Conservation (phyloP, 1,139 yeast species). For the Zygoascus hellenicus region DNA sequence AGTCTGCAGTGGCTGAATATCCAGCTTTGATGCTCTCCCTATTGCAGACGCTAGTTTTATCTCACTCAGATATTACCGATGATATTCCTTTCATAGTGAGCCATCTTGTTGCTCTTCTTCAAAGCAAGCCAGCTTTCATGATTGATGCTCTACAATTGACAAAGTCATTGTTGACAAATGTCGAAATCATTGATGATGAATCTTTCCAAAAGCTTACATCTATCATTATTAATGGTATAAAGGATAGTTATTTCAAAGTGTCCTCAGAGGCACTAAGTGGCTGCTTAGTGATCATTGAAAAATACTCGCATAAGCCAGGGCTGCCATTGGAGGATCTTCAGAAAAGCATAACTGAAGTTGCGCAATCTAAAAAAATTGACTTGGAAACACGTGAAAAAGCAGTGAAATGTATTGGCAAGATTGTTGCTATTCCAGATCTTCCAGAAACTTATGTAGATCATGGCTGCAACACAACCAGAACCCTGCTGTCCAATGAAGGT, state of each 20-base stretch:
- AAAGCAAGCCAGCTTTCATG: constrained; percentile 17
- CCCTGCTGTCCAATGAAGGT: constrained; percentile 29
- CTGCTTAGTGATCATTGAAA: constrained; percentile 32
- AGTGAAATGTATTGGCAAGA: constrained; percentile 36
- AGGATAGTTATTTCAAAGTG: constrained; percentile 45
- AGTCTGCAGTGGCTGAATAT: constrained; percentile 7
- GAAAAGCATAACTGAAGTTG: constrained; percentile 34
- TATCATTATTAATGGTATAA: constrained; percentile 42
- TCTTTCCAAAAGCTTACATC: constrained; percentile 28
- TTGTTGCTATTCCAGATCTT: constrained; percentile 20
- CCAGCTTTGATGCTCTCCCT: constrained; percentile 11
- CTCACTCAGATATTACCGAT: constrained; percentile 3
- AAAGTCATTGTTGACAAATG: constrained; percentile 16
- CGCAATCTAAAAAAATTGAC: constrained; percentile 41
- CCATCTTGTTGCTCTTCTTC: constrained; percentile 1
- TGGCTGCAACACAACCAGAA: constrained; percentile 22
- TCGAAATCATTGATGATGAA: constrained; percentile 18
- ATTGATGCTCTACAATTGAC: constrained; percentile 24
- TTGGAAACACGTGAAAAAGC: constrained; percentile 49
- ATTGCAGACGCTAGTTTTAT: constrained; percentile 11
- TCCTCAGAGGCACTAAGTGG: constrained; percentile 45
- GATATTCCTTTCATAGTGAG: constrained; percentile 7
- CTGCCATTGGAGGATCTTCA: constrained; percentile 14
- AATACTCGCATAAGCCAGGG: background rate
- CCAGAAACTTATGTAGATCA: constrained; percentile 13